Conservation (phyloP, 2,329 filamentous ascomycete genomes). For the Phaeosphaeria sp. region DNA sequence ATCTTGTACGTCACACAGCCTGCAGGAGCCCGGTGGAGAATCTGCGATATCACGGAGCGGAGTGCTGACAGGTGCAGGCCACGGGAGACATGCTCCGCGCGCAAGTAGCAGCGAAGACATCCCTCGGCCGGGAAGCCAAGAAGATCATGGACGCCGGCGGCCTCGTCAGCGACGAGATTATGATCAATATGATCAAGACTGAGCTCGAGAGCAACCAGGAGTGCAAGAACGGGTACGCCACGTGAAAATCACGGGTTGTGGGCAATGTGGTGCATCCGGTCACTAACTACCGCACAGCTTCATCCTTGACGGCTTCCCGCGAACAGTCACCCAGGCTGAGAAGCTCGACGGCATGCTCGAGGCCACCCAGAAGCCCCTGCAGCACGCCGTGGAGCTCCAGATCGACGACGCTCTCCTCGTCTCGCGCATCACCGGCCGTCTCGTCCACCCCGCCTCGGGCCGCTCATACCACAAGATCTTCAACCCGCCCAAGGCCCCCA, state of each 20-base stretch:
- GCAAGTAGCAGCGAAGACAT: constrained; percentile 96
- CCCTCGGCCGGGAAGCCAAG: constrained; percentile 94
- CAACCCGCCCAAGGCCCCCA: constrained; percentile 92
- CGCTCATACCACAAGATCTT: constrained; percentile 98
- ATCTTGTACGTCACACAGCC: constrained; percentile 71
- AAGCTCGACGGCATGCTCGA: constrained; percentile 91
- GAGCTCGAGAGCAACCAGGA: constrained; percentile 93
- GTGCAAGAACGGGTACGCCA: constrained; percentile 87
- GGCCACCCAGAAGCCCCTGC: constrained; percentile 79
- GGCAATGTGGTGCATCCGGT: background rate
- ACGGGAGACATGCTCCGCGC: constrained; percentile 99
- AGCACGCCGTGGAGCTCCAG: constrained; percentile 95
- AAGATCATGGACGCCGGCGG: constrained; percentile 99
- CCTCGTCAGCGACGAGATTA: constrained; percentile 97
- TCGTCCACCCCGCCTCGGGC: constrained; percentile 94
- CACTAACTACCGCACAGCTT: constrained; percentile 68
- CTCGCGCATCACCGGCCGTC: constrained; percentile 92
- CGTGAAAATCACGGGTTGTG: too few species aligned
- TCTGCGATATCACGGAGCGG: background rate
- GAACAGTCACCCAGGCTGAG: constrained; percentile 94
- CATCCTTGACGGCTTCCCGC: constrained; percentile 98
- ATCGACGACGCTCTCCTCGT: constrained; percentile 95
- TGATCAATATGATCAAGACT: constrained; percentile 99
- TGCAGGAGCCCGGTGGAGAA: background rate
- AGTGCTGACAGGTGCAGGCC: constrained; percentile 65